Evolutionary conservation across 2,329 filamentous ascomycete genomes (phyloP), one percentile per base, ranked within the genome.

Genomic region (Atkinsonella hypoxylon): DNA sequence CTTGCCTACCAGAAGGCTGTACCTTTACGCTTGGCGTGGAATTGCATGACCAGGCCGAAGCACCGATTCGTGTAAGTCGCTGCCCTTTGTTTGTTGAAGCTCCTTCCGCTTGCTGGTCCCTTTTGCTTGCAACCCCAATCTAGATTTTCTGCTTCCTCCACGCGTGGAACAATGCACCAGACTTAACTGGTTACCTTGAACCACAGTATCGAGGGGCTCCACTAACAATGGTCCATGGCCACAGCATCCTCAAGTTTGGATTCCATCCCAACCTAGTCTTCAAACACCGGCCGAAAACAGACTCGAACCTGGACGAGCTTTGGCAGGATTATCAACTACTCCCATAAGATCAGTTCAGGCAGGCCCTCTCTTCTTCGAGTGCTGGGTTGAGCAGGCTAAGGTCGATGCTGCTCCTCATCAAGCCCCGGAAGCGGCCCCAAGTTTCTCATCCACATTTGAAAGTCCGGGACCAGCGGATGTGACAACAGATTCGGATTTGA

Each of bases 21-120:
- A 85, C 83, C 0, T 91, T 87, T 64, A 87, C 85, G 0, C 65
- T 91, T n/a, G 83, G 82, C 0, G 76, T 91, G 40, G 87, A 91
- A 65, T 63, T 90, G 55, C 78, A 77, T 39, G 78, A 84, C 20
- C 73, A 81, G 40, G 73, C 72, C 0, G 66, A 75, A 11, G 72
- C 78, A 10, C 81, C 80, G 0, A 79, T 82, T 54, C 74, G 73
- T 49, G 79, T 82, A 64, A 61, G 76, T 47, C 31, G 10, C 30
- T 17, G 12, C 6, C 3, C 18, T 7, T 26, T 8, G 6, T 18
- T 42, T 36, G 15, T 30, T 39, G 32, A 46, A 9, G 3, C 20
- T 17, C 26, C 22, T 39, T 11, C 4, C 31, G 36, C 10, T 12
- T 38, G 22, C 30, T 49, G n/a, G n/a, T 39, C 15, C 3, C 30